Conservation (phyloP, 2,329 filamentous ascomycete genomes). For the Herpotrichia juniperi region DNA sequence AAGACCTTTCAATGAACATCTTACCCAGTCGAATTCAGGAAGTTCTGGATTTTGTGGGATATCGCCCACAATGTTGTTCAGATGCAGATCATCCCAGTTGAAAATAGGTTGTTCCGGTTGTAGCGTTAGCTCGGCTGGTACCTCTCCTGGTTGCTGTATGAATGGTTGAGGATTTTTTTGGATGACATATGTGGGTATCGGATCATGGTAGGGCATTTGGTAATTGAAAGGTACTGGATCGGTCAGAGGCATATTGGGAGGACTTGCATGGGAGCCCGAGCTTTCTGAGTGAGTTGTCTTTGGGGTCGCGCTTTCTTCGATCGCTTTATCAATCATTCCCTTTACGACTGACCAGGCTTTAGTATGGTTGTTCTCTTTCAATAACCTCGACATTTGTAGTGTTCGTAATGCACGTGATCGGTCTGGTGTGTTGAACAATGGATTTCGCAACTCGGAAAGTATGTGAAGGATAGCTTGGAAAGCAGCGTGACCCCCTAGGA, state of each 20-base stretch:
- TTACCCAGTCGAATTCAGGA: constrained; percentile 46
- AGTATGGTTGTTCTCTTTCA: constrained; percentile 41
- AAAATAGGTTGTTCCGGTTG: constrained; percentile 16
- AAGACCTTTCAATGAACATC: constrained; percentile 6
- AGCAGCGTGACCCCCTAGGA: constrained; percentile 35
- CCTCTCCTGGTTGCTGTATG: constrained; percentile 7
- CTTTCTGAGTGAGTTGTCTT: constrained; percentile 21
- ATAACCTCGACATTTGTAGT: constrained; percentile 35
- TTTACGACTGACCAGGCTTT: constrained; percentile 46
- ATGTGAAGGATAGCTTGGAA: constrained; percentile 48
- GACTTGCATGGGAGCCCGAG: constrained; percentile 22
- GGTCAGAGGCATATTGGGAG: background rate
- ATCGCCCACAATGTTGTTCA: constrained; percentile 40
- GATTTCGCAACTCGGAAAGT: constrained; percentile 46
- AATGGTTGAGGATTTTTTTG: constrained; percentile 4
- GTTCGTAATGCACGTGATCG: constrained; percentile 42
- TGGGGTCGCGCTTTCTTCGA: constrained; percentile 30
- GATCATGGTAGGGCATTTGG: constrained; percentile 9
- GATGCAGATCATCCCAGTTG: constrained; percentile 42
- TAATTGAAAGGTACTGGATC: constrained; percentile 3
- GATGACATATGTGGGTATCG: constrained; percentile 11
- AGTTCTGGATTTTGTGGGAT: constrained; percentile 27
- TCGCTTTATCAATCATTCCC: constrained; percentile 45
- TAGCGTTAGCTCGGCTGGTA: constrained; percentile 9
- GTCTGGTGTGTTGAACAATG: constrained; percentile 41